Evolutionary conservation across 2,329 filamentous ascomycete genomes (phyloP).

Genomic region (Rutstroemia sp.): DNA sequence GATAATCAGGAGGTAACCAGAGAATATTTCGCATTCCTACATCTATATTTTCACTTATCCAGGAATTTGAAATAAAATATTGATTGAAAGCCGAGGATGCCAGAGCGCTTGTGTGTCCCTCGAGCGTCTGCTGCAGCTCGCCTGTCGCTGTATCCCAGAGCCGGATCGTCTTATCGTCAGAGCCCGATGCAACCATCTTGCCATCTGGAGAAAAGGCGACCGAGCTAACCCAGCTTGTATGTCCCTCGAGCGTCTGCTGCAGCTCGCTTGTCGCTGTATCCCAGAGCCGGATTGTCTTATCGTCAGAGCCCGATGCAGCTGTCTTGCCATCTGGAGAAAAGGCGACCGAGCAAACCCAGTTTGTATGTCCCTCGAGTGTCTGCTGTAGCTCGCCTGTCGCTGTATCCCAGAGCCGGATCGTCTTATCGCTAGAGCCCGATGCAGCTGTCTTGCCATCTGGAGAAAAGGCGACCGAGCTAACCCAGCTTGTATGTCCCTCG

Average conservation of each 20-base stretch:
- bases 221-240: neutral
- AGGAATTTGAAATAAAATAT: neutral
- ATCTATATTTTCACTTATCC: neutral
- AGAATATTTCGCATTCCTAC: neutral
- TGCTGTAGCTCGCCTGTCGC: neutral
- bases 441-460: neutral
- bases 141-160: neutral
- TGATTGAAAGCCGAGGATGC: neutral
- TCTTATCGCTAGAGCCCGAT: neutral
- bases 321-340: neutral
- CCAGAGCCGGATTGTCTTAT: neutral
- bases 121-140: neutral
- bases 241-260: neutral
- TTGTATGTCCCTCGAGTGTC: slow-evolving; percentile 46
- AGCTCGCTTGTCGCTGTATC: neutral
- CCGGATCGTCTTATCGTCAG: neutral
- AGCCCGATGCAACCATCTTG: neutral
- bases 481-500: no score
- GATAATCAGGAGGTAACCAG: neutral
- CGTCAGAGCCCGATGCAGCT: neutral
- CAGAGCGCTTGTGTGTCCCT: neutral
- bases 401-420: neutral
- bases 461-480: neutral
- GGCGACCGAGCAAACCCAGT: slow-evolving; percentile 4
- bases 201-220: neutral